phyloP scores from a whole-genome alignment of 192 early-diverging fungal species.

The Rhizoclosmatium globosum region DNA sequence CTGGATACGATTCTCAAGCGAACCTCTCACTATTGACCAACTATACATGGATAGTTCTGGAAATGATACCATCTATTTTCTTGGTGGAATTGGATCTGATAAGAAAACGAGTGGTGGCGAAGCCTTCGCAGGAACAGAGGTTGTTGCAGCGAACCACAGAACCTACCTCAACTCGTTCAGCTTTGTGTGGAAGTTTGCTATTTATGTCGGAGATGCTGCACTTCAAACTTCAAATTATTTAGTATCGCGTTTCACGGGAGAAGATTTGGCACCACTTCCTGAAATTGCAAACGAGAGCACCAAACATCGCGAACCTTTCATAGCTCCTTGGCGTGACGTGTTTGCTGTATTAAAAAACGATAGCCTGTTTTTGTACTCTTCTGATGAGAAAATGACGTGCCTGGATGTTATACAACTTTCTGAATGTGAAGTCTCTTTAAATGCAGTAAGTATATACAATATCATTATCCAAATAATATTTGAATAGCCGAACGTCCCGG shows the following conservation, averaged over 20 bases:
- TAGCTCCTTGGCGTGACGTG: conserved; percentile 38
- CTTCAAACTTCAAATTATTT: conserved; percentile 44
- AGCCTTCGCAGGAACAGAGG: neutral
- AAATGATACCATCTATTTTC: conserved; percentile 12
- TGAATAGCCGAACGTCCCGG: neutral
- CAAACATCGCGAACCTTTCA: conserved; percentile 8
- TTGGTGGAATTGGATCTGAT: conserved; percentile 32
- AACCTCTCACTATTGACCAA: conserved; percentile 34
- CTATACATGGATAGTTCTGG: conserved; percentile 41
- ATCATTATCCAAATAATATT: too few species aligned
- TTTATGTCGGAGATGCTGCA: conserved; percentile 27
- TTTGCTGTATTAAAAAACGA: conserved; percentile 82
- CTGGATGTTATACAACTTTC: conserved; percentile 78
- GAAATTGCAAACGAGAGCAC: conserved; percentile 14
- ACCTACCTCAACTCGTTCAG: conserved; percentile 32
- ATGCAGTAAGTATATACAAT: conserved; percentile 13
- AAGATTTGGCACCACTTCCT: conserved; percentile 25
- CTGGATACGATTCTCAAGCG: conserved; percentile 46
- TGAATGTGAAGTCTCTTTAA: conserved; percentile 65
- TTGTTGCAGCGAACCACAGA: conserved; percentile 33
- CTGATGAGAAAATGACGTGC: conserved; percentile 79
- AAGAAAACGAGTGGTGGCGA: neutral
- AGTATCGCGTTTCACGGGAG: conserved; percentile 46
- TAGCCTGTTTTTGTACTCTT: conserved; percentile 85
- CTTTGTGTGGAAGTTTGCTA: conserved; percentile 16